These are phyloP conservation scores for Colletotrichum tropicale DNA, from an alignment of 2,329 filamentous ascomycete genomes.

Conservation along the genomic window DNA sequence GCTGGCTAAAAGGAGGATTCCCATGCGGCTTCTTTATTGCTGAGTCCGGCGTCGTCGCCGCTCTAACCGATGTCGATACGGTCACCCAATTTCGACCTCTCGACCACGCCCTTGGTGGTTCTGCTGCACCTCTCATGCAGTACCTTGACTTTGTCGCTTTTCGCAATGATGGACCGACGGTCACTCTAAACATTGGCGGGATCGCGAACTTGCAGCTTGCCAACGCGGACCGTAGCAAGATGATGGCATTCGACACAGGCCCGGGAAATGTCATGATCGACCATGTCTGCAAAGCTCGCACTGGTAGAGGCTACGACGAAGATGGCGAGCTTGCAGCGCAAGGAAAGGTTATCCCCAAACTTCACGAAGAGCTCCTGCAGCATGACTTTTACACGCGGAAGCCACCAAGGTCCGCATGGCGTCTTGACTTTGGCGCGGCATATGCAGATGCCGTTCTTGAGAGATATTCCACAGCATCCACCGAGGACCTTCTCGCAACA, in stretches of 20 bases:
- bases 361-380: slow-evolving; percentile 24
- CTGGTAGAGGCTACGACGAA: slow-evolving; percentile 26
- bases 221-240: slow-evolving; percentile 28
- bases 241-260: slow-evolving; percentile 36
- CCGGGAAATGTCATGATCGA: slow-evolving; percentile 34
- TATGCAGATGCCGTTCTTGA: slow-evolving; percentile 26
- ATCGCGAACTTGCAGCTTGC: slow-evolving; percentile 34
- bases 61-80: slow-evolving; percentile 29
- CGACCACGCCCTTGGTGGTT: slow-evolving; percentile 32
- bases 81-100: slow-evolving; percentile 33
- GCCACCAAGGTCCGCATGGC: slow-evolving; percentile 31
- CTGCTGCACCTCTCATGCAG: slow-evolving; percentile 32
- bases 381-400: slow-evolving; percentile 30
- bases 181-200: slow-evolving; percentile 34
- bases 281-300: slow-evolving; percentile 29
- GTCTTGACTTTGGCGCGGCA: slow-evolving; percentile 30
- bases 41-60: slow-evolving; percentile 33
- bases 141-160: slow-evolving; percentile 35
- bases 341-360: slow-evolving; percentile 22
- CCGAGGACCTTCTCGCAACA: slow-evolving; percentile 27
- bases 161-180: slow-evolving; percentile 25
- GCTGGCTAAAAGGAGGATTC: slow-evolving; percentile 24
- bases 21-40: slow-evolving; percentile 31
- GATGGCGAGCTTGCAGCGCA: slow-evolving; percentile 28
- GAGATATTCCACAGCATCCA: slow-evolving; percentile 19